Percentiles rank a stretch among this genome's conserved stretches.
Conservation (phyloP, 106 monocot species). For the Platanthera zijinensis region DNA sequence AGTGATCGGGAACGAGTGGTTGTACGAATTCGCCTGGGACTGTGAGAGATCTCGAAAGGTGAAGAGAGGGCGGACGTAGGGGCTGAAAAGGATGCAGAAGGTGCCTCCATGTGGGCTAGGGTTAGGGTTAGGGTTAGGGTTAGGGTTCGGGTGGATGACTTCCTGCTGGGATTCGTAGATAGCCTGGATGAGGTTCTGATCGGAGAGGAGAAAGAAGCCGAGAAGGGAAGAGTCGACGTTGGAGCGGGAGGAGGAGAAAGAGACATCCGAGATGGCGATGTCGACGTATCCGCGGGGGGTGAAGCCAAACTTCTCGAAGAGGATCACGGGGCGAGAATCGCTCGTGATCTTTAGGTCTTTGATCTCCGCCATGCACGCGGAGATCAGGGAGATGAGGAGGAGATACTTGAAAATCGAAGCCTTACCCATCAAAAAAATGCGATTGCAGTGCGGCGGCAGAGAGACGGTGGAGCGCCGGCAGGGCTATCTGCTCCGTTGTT, state of each 20-base stretch:
- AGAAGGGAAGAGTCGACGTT: slow-evolving; percentile 40
- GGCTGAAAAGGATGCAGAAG: slow-evolving; percentile 50
- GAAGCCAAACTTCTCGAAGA: slow-evolving; percentile 87
- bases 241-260: slow-evolving; percentile 21
- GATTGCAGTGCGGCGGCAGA: too few species aligned
- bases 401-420: slow-evolving; percentile 19
- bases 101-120: slow-evolving; percentile 9
- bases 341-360: slow-evolving; percentile 44
- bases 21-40: slow-evolving; percentile 14
- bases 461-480: too few species aligned
- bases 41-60: slow-evolving; percentile 44
- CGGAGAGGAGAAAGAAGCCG: slow-evolving; percentile 81
- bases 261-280: slow-evolving; percentile 40
- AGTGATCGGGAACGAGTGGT: slow-evolving; percentile 41
- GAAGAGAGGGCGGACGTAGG: slow-evolving; percentile 51
- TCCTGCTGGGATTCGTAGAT: slow-evolving; percentile 32
- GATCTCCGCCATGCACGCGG: slow-evolving; percentile 51
- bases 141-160: slow-evolving; percentile 9
- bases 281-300: slow-evolving; percentile 36
- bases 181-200: slow-evolving; percentile 56
- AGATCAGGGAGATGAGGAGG: slow-evolving; percentile 20
- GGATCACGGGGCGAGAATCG: slow-evolving; percentile 59
- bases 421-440: background rate
- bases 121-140: background rate
- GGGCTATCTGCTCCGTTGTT: too few species aligned